Percentiles rank a stretch among this genome's conserved stretches.
Conservation (phyloP, 192 early-diverging fungal genomes). For the Diversispora eburnea region DNA sequence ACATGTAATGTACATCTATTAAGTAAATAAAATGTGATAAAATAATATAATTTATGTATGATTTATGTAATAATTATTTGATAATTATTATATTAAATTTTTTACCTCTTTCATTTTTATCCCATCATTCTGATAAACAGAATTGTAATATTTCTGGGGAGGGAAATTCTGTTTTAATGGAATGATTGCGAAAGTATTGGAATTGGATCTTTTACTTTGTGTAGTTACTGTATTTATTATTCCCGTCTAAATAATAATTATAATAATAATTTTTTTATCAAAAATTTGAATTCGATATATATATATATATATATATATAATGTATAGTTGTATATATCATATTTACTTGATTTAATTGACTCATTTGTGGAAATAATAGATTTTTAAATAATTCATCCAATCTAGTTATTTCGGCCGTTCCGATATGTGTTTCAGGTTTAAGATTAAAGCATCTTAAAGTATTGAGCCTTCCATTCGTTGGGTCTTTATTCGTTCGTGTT, state of each 20-base stretch:
- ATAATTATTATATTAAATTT: background rate
- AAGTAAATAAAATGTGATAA: background rate
- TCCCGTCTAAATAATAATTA: background rate
- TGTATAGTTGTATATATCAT: too few species aligned
- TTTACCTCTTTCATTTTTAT: background rate
- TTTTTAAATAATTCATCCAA: background rate
- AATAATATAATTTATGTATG: background rate
- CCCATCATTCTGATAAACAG: background rate
- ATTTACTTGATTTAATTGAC: conserved; percentile 1
- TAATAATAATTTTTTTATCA: background rate
- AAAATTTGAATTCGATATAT: background rate
- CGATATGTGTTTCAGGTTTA: background rate
- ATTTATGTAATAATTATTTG: background rate
- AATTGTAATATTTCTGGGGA: background rate
- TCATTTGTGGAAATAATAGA: background rate
- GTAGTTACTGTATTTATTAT: too few species aligned
- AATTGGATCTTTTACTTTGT: too few species aligned
- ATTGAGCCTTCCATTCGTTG: background rate
- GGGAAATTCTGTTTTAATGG: background rate
- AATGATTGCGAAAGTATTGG: background rate
- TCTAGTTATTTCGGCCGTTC: background rate
- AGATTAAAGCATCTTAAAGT: background rate
- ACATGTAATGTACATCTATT: conserved; percentile 4
- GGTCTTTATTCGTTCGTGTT: background rate
- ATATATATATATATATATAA: background rate